A percentile compares a stretch with the other conserved stretches of the same genome.
These are phyloP conservation scores for Claviceps fusiformis DNA, from an alignment of 2,329 filamentous ascomycete species.

Conservation along the genomic window DNA sequence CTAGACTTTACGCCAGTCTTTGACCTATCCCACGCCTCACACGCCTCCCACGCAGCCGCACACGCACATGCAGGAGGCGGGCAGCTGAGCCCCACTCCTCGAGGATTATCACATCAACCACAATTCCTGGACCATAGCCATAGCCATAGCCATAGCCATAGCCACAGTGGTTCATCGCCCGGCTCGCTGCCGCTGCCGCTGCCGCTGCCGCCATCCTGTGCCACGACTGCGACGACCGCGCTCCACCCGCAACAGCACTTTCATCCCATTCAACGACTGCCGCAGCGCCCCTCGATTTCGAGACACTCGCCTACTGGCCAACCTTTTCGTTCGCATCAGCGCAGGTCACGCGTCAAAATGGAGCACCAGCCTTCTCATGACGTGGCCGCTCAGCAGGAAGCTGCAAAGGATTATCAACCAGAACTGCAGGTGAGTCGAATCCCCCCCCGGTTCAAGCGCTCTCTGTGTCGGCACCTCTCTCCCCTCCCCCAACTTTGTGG, in stretches of 20 bases:
- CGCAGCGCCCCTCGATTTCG: slow-evolving; percentile 3
- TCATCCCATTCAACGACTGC: slow-evolving; percentile 3
- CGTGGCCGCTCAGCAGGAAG: slow-evolving; percentile 45
- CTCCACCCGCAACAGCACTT: slow-evolving; percentile 7
- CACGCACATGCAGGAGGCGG: slow-evolving; percentile 4
- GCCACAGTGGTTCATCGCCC: slow-evolving; percentile 3
- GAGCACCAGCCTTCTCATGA: slow-evolving; percentile 25
- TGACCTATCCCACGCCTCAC: slow-evolving; percentile 9
- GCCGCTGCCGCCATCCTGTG: no score
- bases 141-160: background rate
- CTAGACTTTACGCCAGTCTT: slow-evolving; percentile 15
- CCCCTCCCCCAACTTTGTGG: background rate
- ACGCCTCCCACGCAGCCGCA: no score
- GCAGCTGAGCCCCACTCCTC: slow-evolving; percentile 4
- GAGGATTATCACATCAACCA: slow-evolving; percentile 2
- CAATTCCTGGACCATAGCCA: slow-evolving; percentile 5
- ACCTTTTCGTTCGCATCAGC: slow-evolving; percentile 6
- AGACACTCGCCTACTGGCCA: slow-evolving; percentile 5
- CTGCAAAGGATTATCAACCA: slow-evolving; percentile 45
- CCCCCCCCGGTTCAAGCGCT: no score
- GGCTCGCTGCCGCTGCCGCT: slow-evolving; percentile 4
- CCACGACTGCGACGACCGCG: slow-evolving; percentile 3
- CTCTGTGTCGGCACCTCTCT: no score
- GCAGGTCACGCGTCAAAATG: slow-evolving; percentile 16
- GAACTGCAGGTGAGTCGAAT: slow-evolving; percentile 35